Evolutionary conservation across 768 basidiomycete genomes (phyloP).

Genomic region (Calocera cornea): DNA sequence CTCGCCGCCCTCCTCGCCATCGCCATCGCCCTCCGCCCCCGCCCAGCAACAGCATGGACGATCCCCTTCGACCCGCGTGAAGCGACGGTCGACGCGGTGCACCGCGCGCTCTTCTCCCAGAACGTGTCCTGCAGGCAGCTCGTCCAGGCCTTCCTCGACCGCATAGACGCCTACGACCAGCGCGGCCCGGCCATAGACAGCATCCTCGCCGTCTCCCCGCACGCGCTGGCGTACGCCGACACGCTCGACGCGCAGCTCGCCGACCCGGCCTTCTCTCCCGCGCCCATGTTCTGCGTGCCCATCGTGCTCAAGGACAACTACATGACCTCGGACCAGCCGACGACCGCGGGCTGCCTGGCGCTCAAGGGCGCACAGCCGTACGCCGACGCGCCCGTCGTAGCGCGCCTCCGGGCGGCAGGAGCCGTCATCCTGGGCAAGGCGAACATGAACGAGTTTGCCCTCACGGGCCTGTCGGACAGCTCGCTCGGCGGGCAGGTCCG

Average conservation of each 20-base stretch:
- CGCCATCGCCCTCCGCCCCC: background rate
- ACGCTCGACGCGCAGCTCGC: background rate
- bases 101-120: background rate
- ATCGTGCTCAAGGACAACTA: slow-evolving; percentile 1
- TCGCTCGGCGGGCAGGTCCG: background rate
- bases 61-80: background rate
- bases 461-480: slow-evolving; percentile 1
- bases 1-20: background rate
- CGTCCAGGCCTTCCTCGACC: background rate
- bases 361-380: background rate
- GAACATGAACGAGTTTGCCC: slow-evolving; percentile 5
- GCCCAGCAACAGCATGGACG: background rate
- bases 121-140: background rate
- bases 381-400: background rate
- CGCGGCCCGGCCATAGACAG: background rate
- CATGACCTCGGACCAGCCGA: background rate
- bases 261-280: background rate
- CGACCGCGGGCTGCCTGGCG: background rate
- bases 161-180: slow-evolving; percentile 1
- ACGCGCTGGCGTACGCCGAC: background rate
- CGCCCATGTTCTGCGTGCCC: background rate
- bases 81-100: background rate
- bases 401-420: background rate
- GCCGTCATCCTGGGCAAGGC: background rate
- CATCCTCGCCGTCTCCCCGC: background rate